Percentiles rank a stretch among this genome's conserved stretches.
phyloP scores from a whole-genome alignment of 805 yeast genomes.

The Barnettozyma salicaria region DNA sequence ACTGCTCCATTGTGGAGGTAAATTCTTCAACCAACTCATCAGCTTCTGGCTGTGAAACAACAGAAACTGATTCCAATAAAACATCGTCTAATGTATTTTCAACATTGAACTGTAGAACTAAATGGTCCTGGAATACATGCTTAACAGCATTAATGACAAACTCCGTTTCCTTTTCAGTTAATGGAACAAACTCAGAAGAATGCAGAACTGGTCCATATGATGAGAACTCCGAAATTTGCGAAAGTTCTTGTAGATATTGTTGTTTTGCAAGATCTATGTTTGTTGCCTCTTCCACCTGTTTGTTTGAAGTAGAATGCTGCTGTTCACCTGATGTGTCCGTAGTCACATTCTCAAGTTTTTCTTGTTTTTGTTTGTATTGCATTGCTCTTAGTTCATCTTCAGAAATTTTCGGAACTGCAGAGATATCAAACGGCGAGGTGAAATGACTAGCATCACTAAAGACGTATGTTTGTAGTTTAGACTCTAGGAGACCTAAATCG shows the following conservation, averaged over 20 bases:
- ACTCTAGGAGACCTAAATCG: conserved; percentile 74
- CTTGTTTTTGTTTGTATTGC: conserved; percentile 50
- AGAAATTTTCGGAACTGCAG: conserved; percentile 56
- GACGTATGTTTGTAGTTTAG: conserved; percentile 67
- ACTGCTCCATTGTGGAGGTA: conserved; percentile 63
- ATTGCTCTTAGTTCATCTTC: conserved; percentile 65
- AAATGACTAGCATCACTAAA: conserved; percentile 35
- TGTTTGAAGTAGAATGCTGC: conserved; percentile 2
- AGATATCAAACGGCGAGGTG: conserved; percentile 62
- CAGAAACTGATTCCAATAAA: conserved; percentile 70
- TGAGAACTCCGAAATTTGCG: conserved; percentile 65
- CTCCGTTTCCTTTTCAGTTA: conserved; percentile 91
- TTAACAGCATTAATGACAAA: conserved; percentile 80
- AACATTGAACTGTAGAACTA: conserved; percentile 76
- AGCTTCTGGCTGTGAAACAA: conserved; percentile 54
- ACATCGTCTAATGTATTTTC: conserved; percentile 79
- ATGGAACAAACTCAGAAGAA: conserved; percentile 55
- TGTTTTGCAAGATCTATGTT: conserved; percentile 42
- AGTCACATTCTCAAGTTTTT: conserved; percentile 27
- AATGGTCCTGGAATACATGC: conserved; percentile 70
- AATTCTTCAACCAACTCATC: conserved; percentile 55
- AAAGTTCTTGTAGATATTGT: conserved; percentile 63
- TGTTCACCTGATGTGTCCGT: conserved; percentile 5
- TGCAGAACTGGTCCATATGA: conserved; percentile 71
- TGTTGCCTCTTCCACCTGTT: conserved; percentile 18